phyloP scores from a whole-genome alignment of 768 basidiomycete species.

The Floccularia luteovirens region DNA sequence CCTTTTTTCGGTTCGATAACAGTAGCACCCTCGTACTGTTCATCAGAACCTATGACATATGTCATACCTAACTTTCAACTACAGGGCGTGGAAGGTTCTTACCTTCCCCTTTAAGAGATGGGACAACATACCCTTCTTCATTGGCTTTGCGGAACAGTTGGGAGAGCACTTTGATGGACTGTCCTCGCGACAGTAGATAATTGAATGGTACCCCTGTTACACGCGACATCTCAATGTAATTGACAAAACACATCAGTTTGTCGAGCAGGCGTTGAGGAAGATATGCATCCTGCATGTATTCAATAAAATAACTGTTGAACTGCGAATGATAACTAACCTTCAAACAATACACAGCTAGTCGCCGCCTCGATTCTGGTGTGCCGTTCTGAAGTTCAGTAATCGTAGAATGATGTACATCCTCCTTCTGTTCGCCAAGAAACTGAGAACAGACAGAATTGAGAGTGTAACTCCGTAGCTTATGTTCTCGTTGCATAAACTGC shows the following conservation, averaged over 20 bases:
- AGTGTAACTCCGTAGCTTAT: slow-evolving; percentile 94
- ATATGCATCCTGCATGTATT: slow-evolving; percentile 70
- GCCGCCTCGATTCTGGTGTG: slow-evolving; percentile 84
- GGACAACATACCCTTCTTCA: slow-evolving; percentile 85
- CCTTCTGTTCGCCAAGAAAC: slow-evolving; percentile 97
- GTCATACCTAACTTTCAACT: slow-evolving; percentile 4
- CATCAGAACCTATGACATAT: slow-evolving; percentile 61
- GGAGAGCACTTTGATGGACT: slow-evolving; percentile 97
- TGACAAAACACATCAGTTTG: slow-evolving; percentile 98
- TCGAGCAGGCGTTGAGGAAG: slow-evolving; percentile 93
- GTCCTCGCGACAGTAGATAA: slow-evolving; percentile 85
- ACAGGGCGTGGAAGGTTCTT: slow-evolving; percentile 6
- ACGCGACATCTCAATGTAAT: slow-evolving; percentile 98
- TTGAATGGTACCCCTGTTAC: slow-evolving; percentile 99
- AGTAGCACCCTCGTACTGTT: slow-evolving; percentile 98
- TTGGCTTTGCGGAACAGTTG: slow-evolving; percentile 93
- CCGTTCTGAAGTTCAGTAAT: slow-evolving; percentile 98
- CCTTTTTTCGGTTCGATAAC: slow-evolving; percentile 97
- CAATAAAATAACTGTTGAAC: neutral
- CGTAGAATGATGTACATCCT: slow-evolving; percentile 97
- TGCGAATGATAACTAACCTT: slow-evolving; percentile 48
- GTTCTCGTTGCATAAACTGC: slow-evolving; percentile 97
- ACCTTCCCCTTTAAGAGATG: slow-evolving; percentile 83
- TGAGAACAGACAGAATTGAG: slow-evolving; percentile 97
- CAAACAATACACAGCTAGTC: slow-evolving; percentile 94